Evolutionary conservation across 306 rosid genomes (phyloP).

Genomic region (Prunus campanulata): DNA sequence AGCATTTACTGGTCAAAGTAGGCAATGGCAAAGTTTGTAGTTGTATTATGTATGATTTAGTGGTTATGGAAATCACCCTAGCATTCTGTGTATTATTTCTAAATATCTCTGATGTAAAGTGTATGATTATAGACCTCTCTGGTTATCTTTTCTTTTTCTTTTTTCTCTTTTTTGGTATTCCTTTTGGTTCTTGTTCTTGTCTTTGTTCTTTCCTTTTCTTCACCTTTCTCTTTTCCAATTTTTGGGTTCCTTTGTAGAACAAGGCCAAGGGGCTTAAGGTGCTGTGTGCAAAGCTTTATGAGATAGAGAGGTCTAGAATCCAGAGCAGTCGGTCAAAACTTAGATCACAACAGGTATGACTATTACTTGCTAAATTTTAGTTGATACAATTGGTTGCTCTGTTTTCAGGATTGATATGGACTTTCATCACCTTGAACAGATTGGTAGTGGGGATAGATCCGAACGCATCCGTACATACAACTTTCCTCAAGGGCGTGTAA

Average conservation of each 20-base stretch:
- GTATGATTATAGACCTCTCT: too few species aligned
- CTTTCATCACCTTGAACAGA: constrained; percentile 35
- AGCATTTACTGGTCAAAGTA: not conserved
- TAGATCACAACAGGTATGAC: constrained; percentile 73
- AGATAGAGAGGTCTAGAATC: constrained; percentile 72
- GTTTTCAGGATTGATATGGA: constrained; percentile 10
- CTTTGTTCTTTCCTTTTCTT: too few species aligned
- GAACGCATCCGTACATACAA: constrained; percentile 92
- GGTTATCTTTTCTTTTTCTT: too few species aligned
- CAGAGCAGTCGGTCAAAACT: constrained; percentile 70
- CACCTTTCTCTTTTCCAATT: constrained; percentile 3
- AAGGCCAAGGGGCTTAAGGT: constrained; percentile 85
- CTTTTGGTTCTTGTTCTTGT: not conserved
- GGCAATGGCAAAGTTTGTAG: not conserved
- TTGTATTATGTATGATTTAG: not conserved
- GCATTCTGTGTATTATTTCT: not conserved
- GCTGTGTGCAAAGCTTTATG: constrained; percentile 84
- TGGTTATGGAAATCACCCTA: too few species aligned
- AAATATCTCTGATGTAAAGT: not conserved
- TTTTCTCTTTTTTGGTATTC: too few species aligned
- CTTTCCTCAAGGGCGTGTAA: constrained; percentile 90
- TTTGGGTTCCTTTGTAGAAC: constrained; percentile 48
- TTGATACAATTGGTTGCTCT: too few species aligned
- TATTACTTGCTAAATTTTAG: not conserved
- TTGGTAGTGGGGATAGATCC: constrained; percentile 95